Base-by-base conservation (phyloP, 1,284 basidiomycete genomes). In the Sporisorium graminicola region DNA sequence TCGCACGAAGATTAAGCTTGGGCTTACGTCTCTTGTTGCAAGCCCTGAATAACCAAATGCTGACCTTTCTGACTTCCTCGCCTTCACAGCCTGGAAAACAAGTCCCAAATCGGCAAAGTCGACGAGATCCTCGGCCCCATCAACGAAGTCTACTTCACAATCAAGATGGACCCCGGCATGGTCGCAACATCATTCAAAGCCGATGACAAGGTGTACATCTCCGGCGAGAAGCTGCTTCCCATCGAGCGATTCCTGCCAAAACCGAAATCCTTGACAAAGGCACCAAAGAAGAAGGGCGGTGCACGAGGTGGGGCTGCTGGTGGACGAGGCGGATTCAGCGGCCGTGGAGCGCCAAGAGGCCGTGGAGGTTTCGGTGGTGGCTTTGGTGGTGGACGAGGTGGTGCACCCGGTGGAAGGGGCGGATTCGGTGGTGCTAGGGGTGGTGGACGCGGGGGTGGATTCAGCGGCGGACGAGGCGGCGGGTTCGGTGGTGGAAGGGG, bases 181-280 rank as follows among this genome's bases (percentile, higher is more conserved):
- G 91, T 96, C 55, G 96, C 97, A 14, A 91, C 88, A 71, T 95
- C 93, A 84, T 99, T 99, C 88, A 94, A 97, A 87, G 93, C 93
- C 83, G 95, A 96, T 58, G 97, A 99, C 88, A 98, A 97, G 86
- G 94, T 99, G 49, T 99, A 93, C 87, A 98, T 99, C 82, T 93
- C 91, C 49, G 92, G 92, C 44, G 97, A 99, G 88, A 98, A 98
- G 87, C 90, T 99, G 47, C 88, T 99, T 52, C 97, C 97, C 9
- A 92, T 99, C 72, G 97, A 99, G 80, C 89, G 97, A 68, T 99
- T 99, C 88, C 88, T 99, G 77, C 97, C 97, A 4, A 99, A 96
- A 88, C 96, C 97, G 58, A 98, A 98, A 88, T 56, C 58, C 14
- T 53, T 80, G 22, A 58, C 65, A 40, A 83, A 83, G 66, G 79